Evolutionary conservation across 768 basidiomycete genomes (phyloP), one percentile per base, ranked within the genome.

Genomic region (Lactifluus subvellereus): DNA sequence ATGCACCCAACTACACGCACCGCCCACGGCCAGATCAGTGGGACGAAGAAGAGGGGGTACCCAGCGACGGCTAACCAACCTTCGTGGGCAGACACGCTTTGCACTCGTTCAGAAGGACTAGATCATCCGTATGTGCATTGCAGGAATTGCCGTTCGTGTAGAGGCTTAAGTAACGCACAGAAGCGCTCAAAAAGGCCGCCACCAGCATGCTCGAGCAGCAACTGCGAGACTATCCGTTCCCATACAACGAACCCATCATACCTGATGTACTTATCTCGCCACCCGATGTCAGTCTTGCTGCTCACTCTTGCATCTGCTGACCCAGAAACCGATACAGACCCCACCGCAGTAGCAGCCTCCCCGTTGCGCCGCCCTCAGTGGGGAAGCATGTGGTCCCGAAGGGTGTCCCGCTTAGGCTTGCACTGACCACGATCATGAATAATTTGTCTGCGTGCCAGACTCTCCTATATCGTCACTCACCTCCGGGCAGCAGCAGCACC

Each of bases 171-270:
- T 22, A 22, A 2, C 78, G 90, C 91, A 0, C 91, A 1, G 89
- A 92, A 66, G 86, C 87, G 13, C 79, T 93, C 20, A 91, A 93
- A 72, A 91, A 90, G 70, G 89, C 92, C 47, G 81, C 89, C 54
- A 84, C 82, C 0, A 80, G 85, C 51, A 91, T 93, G 89, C 82
- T 93, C 14, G 84, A 85, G 59, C 89, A 91, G 66, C 87, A 87
- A 0, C 90, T 89, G 2, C 81, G 83, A 0, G 73, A 84, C 13
- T 83, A 83, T 48, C 82, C 83, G 5, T 74, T 80, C 38, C 78
- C 81, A 43, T 82, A 80, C 38, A 84, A 84, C 32, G 85, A 83
- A 64, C 66, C 77, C 13, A 71, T 78, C 51, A 79, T 82, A 2
- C 80, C 82, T 20, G 62, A 60, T 27, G 57, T 27, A 37, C 22